Evolutionary conservation across 2,329 filamentous ascomycete genomes (phyloP).

Genomic region (Teratosphaeria gauchensis): DNA sequence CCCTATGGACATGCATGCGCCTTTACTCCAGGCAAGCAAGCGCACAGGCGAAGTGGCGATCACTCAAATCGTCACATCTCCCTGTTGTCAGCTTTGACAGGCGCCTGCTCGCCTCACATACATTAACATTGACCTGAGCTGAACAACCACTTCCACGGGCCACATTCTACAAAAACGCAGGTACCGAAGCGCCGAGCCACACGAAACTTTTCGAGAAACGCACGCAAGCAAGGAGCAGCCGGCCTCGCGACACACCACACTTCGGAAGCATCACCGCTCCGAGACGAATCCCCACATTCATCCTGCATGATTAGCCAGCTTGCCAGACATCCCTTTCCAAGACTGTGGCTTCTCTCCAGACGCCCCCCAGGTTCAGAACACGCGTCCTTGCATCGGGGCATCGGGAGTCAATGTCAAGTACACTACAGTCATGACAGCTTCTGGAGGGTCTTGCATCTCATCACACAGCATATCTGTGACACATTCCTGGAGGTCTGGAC

Average conservation of each 20-base stretch:
- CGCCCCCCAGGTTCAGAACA: not conserved
- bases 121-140: not conserved
- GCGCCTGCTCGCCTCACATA: not conserved
- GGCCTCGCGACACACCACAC: not conserved
- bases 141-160: not conserved
- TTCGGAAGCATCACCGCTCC: not conserved
- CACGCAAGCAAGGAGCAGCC: not conserved
- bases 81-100: not conserved
- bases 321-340: not conserved
- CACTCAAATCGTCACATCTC: not conserved
- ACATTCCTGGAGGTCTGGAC: too few species aligned
- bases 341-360: not conserved
- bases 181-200: not conserved
- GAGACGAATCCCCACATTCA: not conserved
- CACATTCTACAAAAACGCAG: not conserved
- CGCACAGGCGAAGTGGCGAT: too few species aligned
- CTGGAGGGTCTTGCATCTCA: too few species aligned
- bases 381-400: not conserved
- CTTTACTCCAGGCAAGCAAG: too few species aligned
- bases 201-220: not conserved
- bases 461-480: too few species aligned
- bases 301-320: not conserved
- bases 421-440: too few species aligned
- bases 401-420: too few species aligned
- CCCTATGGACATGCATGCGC: too few species aligned